Base-by-base conservation (phyloP, 2,329 filamentous ascomycete species). In the Escovopsis weberi region DNA sequence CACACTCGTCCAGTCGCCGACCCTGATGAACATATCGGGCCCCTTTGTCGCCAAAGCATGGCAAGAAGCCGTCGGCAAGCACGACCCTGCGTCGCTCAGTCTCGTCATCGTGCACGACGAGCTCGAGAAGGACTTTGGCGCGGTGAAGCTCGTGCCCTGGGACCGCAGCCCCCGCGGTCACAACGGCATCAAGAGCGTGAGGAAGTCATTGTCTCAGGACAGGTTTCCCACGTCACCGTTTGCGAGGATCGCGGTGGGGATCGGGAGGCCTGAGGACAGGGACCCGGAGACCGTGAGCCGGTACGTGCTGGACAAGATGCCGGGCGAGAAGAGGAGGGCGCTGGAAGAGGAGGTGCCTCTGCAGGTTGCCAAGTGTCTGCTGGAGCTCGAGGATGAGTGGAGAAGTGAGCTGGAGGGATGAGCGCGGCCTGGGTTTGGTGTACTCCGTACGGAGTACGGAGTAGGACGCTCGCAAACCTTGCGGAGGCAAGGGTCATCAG, bases 61-160 rank as follows among this genome's bases (percentile, higher is more conserved):
- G 68, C 69, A 68, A 35, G 65, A 74, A n/a, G 68, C 72, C 44
- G 50, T 78, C 46, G 62, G 48, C 49, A 49, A 55, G 19, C 51
- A 65, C 50, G 53, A 57, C 23, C 49, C 52, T 4, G 48, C 55
- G 48, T 50, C 51, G 41, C 56, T 66, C 12, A 65, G 64, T 18
- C 61, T 98, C 12, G 76, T 96, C 0, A 66, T 96, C 11, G 67
- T 96, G 18, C 87, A 96, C 59, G 89, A 96, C 58, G 89, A 96
- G 58, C 63, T 96, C 32, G 88, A 95, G 54, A 69, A 74, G 36
- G 65, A 72, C 3, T 55, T 87, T 2, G 87, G 87, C 0, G 69
- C 71, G 33, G 70, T 94, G 12, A 75, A 68, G 39, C 66, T 85
- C 6, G 73, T 73, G 43, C 68, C 69, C 23, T 85, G 82, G 57